These are phyloP conservation scores for Serendipita sp. DNA, from an alignment of 768 basidiomycete species.

Conservation along the genomic window DNA sequence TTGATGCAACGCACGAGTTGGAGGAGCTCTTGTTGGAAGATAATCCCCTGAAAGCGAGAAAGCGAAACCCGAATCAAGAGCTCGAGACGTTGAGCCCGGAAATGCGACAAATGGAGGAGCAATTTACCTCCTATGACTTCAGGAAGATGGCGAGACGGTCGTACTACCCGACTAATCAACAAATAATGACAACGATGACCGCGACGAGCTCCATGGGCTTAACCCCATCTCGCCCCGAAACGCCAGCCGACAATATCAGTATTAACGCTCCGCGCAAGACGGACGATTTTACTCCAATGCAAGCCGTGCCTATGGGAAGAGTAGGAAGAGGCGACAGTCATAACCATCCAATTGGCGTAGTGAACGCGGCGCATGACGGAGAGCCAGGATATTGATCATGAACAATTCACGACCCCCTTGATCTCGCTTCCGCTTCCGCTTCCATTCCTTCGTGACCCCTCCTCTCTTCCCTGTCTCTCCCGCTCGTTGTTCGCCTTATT, in stretches of 20 bases:
- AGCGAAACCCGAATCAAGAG: slow-evolving; percentile 81
- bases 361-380: too few species aligned
- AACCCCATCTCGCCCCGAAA: neutral
- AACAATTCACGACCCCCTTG: too few species aligned
- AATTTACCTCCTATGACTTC: slow-evolving; percentile 91
- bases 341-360: neutral
- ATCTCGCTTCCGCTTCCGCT: too few species aligned
- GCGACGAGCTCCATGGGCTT: slow-evolving; percentile 3
- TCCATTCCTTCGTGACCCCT: neutral
- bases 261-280: neutral
- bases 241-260: neutral
- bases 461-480: neutral
- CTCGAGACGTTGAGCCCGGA: slow-evolving; percentile 71
- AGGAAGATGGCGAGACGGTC: slow-evolving; percentile 81
- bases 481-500: too few species aligned
- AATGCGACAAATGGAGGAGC: slow-evolving; percentile 97
- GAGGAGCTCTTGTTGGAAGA: slow-evolving; percentile 93
- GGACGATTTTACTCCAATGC: neutral
- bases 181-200: slow-evolving; percentile 4
- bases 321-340: neutral
- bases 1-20: slow-evolving; percentile 94
- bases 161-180: slow-evolving; percentile 73
- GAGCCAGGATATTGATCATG: too few species aligned
- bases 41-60: slow-evolving; percentile 89
- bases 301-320: neutral